Conservation (phyloP, 805 yeast genomes). For the Sugiyamaella boreocaroliniensis region DNA sequence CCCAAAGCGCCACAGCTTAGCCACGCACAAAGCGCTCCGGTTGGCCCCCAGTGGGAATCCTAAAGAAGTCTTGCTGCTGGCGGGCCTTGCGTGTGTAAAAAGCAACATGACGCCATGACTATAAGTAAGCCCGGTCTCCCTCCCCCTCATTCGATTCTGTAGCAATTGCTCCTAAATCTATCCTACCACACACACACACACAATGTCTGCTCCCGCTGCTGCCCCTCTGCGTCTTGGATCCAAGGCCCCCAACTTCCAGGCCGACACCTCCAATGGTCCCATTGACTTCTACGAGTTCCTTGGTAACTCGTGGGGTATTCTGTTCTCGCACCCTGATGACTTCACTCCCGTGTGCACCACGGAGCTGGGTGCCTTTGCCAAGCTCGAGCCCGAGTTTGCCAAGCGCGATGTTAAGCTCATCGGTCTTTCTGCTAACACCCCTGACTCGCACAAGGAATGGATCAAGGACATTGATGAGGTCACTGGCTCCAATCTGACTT, state of each 20-base stretch:
- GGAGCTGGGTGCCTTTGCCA: conserved; percentile 91
- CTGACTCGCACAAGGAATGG: conserved; percentile 82
- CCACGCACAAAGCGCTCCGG: neutral
- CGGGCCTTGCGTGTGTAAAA: neutral
- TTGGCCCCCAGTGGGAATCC: neutral
- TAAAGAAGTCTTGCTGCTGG: neutral
- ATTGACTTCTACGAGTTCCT: conserved; percentile 82
- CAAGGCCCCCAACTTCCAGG: conserved; percentile 80
- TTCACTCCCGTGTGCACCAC: conserved; percentile 97
- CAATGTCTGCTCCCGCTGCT: conserved; percentile 22
- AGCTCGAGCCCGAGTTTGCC: conserved; percentile 84
- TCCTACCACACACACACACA: neutral
- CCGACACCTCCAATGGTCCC: conserved; percentile 77
- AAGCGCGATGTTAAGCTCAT: conserved; percentile 73
- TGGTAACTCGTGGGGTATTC: conserved; percentile 79
- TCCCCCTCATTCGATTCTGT: neutral
- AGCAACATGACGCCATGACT: neutral
- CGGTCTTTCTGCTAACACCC: conserved; percentile 84
- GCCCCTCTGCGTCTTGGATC: conserved; percentile 68
- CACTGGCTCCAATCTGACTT: conserved; percentile 63
- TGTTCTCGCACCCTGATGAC: conserved; percentile 94
- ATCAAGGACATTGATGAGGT: conserved; percentile 89
- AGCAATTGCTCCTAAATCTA: neutral
- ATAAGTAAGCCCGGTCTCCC: neutral
- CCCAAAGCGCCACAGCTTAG: neutral